A percentile compares a stretch with the other conserved stretches of the same genome.
These are phyloP conservation scores for Daldinia loculata DNA, from an alignment of 495 filamentous ascomycete species.

Conservation along the genomic window DNA sequence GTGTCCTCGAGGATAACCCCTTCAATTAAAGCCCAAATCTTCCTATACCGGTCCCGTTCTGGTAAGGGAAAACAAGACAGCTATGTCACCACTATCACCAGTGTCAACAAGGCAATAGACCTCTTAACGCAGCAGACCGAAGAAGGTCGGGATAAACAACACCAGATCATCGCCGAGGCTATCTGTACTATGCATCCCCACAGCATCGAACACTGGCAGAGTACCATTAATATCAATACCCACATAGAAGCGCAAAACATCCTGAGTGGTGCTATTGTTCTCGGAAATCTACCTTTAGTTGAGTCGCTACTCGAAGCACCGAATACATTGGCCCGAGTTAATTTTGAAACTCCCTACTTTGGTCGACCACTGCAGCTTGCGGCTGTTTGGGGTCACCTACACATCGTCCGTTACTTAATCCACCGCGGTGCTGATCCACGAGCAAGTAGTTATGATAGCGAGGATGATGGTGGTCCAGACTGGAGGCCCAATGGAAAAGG, in stretches of 20 bases:
- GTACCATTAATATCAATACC: background rate
- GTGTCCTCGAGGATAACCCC: background rate
- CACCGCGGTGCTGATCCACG: slow-evolving; percentile 2
- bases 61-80: background rate
- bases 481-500: too few species aligned
- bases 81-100: background rate
- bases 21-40: background rate
- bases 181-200: background rate
- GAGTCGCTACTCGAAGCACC: slow-evolving; percentile 6
- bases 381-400: slow-evolving; percentile 8
- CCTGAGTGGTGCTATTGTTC: slow-evolving; percentile 10
- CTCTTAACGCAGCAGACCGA: slow-evolving; percentile 3
- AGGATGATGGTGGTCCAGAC: background rate
- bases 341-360: slow-evolving; percentile 9
- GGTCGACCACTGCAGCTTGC: slow-evolving; percentile 14
- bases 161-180: slow-evolving; percentile 19
- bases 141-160: background rate
- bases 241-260: slow-evolving; percentile 4
- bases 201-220: background rate
- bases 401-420: slow-evolving; percentile 18
- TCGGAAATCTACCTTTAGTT: slow-evolving; percentile 14
- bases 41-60: slow-evolving; percentile 3
- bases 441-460: background rate
- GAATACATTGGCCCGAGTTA: background rate
- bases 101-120: slow-evolving; percentile 12